Percentiles rank a stretch among this genome's conserved stretches.
phyloP scores from a whole-genome alignment of 2,329 filamentous ascomycete species.

The Trichoderma brevicompactum region DNA sequence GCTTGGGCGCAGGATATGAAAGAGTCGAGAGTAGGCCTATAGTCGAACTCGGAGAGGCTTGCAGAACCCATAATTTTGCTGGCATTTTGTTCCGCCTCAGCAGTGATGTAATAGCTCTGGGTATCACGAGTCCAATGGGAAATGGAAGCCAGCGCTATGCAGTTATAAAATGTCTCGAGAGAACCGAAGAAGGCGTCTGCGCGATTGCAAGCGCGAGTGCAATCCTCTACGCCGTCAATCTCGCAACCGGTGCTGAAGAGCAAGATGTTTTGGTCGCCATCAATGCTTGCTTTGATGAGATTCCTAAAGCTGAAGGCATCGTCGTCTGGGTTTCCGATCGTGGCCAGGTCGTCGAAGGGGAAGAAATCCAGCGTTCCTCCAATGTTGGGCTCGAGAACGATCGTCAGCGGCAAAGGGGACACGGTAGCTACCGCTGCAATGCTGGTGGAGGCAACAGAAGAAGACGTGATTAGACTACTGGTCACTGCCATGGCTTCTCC shows the following conservation, averaged over 20 bases:
- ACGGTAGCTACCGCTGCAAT: constrained; percentile 34
- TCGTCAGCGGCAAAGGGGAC: constrained; percentile 33
- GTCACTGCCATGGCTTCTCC: constrained; percentile 16
- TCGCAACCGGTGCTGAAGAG: constrained; percentile 43
- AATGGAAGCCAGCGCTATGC: constrained; percentile 43
- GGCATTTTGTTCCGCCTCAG: constrained; percentile 44
- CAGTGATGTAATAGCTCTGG: constrained; percentile 38
- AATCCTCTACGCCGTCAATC: constrained; percentile 39
- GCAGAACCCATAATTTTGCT: constrained; percentile 44
- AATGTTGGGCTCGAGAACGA: constrained; percentile 39
- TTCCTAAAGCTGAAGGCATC: constrained; percentile 42
- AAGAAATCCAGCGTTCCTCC: constrained; percentile 45
- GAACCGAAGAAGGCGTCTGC: constrained; percentile 41
- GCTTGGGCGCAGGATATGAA: constrained; percentile 44
- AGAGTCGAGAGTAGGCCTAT: constrained; percentile 38
- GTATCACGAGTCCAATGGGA: constrained; percentile 42
- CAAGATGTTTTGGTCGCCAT: constrained; percentile 40
- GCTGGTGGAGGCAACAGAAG: constrained; percentile 22
- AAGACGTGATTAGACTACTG: constrained; percentile 17
- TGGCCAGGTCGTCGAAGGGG: constrained; percentile 44
- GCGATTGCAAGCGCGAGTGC: constrained; percentile 41
- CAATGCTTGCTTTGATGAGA: constrained; percentile 42
- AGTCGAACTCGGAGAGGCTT: constrained; percentile 40
- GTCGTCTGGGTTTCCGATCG: constrained; percentile 36
- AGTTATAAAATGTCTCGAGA: constrained; percentile 47